Base-by-base conservation (phyloP, 345 rosid genomes). In the Clausena lansium region DNA sequence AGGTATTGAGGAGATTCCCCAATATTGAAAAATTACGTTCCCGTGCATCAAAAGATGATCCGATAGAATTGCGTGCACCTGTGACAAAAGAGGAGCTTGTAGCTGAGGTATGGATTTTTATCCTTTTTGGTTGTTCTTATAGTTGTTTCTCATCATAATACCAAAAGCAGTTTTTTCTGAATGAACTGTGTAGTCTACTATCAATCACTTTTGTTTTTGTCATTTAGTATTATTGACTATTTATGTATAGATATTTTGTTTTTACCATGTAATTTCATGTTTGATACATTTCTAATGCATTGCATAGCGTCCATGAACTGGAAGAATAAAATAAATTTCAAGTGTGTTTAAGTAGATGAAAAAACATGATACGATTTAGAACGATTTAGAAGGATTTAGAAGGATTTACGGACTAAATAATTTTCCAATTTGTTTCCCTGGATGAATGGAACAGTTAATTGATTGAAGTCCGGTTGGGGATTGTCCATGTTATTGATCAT, bases 81-180 rank as follows among this genome's bases (percentile, higher is more conserved):
- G 91, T 96, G 71, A 84, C 97, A 22, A 88, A 86, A 76, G 99
- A 96, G 36, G 91, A 86, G 79, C 82, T 96, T 61, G 85, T 90
- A 60, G 82, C 91, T 62, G 97, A 92, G 97, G 99, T 92, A 87
- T 75, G 71, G 14, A 38, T 58, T 15, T 50, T 19, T 24, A 39
- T n/a, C 25, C 32, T 28, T 25, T 25, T 20, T 19, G n/a, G 13
- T 58, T 70, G 0, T 4, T 25, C 27, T 47, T 33, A 11, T 45
- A 20, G 45, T 22, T 15, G n/a, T 52, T 59, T 71, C 9, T 11
- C 47, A 20, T 55, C 50, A 24, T 52, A 14, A 35, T 70, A 14
- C 14, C 60, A 35, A 50, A 62, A 58, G 28, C 22, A 36, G 28
- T 19, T 60, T 75, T 10, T 59, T 33, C 70, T 33, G 33, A 76